Evolutionary conservation across 2,329 filamentous ascomycete species (phyloP).

Genomic region (Diaporthe destruens): DNA sequence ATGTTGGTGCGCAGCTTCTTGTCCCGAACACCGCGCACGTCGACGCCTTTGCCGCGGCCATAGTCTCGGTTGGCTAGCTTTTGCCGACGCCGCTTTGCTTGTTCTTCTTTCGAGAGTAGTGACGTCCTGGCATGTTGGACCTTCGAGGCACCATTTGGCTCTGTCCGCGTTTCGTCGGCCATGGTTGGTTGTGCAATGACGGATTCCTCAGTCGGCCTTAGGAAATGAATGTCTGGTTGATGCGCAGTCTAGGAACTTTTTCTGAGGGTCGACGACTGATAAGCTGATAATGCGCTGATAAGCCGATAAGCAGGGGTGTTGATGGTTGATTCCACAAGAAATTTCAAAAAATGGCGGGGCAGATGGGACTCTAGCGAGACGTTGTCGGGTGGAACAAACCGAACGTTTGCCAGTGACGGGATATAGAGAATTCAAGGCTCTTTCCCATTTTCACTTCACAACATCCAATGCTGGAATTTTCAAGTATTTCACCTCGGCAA

Average conservation of each 20-base stretch:
- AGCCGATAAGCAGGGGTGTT: conserved; percentile 31
- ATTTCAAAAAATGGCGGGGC: conserved; percentile 37
- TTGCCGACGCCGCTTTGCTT: conserved; percentile 63
- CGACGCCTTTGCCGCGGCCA: conserved; percentile 83
- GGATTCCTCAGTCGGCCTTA: background rate
- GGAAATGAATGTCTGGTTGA: background rate
- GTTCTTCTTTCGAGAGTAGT: conserved; percentile 64
- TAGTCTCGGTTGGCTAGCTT: conserved; percentile 80
- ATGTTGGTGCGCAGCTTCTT: conserved; percentile 90
- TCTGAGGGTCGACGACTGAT: conserved; percentile 19
- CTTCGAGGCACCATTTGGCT: conserved; percentile 66
- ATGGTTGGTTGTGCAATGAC: conserved; percentile 45
- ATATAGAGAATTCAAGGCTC: background rate
- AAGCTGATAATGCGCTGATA: background rate
- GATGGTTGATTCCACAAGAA: conserved; percentile 28
- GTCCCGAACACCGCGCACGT: conserved; percentile 81
- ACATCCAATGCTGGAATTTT: background rate
- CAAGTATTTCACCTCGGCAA: background rate
- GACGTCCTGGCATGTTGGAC: conserved; percentile 64
- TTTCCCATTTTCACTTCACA: background rate
- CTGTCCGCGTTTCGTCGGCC: conserved; percentile 52
- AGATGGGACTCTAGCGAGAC: conserved; percentile 6
- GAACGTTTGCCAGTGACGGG: background rate
- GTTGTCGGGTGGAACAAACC: background rate
- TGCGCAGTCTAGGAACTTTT: conserved; percentile 35